These are phyloP conservation scores for Penicillium freii DNA, from an alignment of 2,329 filamentous ascomycete genomes.

Conservation along the genomic window DNA sequence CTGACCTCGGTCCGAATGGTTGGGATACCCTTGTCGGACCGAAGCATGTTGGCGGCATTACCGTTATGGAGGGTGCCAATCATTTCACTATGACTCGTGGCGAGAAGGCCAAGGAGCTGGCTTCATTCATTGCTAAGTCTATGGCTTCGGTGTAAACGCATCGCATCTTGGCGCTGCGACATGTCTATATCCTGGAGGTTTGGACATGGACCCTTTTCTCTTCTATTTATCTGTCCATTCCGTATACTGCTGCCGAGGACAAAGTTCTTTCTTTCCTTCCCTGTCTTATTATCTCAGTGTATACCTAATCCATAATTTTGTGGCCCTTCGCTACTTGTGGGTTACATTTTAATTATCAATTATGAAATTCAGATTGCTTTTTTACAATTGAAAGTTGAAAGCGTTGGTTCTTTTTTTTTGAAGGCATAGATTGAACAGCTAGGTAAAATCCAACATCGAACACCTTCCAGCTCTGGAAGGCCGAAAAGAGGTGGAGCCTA, in stretches of 20 bases:
- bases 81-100: constrained; percentile 38
- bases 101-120: constrained; percentile 32
- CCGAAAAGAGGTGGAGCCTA: not conserved
- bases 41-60: constrained; percentile 36
- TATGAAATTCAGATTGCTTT: not conserved
- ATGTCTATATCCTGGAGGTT: not conserved
- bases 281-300: constrained; percentile 3
- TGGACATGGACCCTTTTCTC: not conserved
- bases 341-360: not conserved
- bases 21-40: constrained; percentile 48
- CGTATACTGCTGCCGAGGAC: not conserved
- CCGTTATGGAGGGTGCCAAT: constrained; percentile 34
- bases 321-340: not conserved
- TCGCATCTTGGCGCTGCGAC: constrained; percentile 2
- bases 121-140: constrained; percentile 29
- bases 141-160: constrained; percentile 20
- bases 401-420: not conserved
- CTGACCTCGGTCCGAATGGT: constrained; percentile 48
- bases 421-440: not conserved
- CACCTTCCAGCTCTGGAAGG: too few relatives aligned
- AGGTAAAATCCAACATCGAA: not conserved
- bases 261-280: not conserved
- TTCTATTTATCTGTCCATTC: not conserved
- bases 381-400: not conserved
- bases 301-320: constrained; percentile 8